Conservation (phyloP, 2,329 filamentous ascomycete species). For the Penicillium concentricum region DNA sequence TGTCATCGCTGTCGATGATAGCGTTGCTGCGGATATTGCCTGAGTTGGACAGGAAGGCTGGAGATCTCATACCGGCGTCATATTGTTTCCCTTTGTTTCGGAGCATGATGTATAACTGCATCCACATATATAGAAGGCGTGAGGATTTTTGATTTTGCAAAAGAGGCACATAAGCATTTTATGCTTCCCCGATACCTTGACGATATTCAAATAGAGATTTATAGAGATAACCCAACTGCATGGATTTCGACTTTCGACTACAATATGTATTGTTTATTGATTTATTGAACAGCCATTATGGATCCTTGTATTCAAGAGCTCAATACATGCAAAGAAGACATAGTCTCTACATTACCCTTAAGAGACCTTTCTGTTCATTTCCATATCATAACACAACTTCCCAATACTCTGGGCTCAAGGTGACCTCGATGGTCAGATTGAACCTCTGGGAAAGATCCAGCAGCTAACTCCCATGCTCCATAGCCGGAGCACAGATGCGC, state of each 20-base stretch:
- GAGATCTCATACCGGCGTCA: not conserved
- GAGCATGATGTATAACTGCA: slow-evolving; percentile 6
- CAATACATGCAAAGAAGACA: not conserved
- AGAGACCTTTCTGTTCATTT: not conserved
- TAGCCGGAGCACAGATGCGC: not conserved
- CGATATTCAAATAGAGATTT: not conserved
- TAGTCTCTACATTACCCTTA: not conserved
- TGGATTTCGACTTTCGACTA: not conserved
- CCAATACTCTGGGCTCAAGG: not conserved
- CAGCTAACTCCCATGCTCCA: not conserved
- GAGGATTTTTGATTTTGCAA: not conserved
- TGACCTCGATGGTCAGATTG: not conserved
- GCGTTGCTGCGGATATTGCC: not conserved
- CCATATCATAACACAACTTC: not conserved
- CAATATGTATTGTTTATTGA: not conserved
- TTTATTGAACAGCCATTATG: not conserved
- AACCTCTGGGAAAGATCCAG: not conserved
- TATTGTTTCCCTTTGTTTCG: not conserved
- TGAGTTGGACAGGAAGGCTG: not conserved
- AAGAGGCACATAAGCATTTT: not conserved
- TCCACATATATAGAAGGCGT: slow-evolving; percentile 8
- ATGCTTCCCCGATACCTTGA: not conserved
- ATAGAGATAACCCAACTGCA: not conserved
- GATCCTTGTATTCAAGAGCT: not conserved
- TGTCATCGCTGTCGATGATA: slow-evolving; percentile 68